phyloP scores from a whole-genome alignment of 1,284 basidiomycete genomes.

The Irpex sp. region DNA sequence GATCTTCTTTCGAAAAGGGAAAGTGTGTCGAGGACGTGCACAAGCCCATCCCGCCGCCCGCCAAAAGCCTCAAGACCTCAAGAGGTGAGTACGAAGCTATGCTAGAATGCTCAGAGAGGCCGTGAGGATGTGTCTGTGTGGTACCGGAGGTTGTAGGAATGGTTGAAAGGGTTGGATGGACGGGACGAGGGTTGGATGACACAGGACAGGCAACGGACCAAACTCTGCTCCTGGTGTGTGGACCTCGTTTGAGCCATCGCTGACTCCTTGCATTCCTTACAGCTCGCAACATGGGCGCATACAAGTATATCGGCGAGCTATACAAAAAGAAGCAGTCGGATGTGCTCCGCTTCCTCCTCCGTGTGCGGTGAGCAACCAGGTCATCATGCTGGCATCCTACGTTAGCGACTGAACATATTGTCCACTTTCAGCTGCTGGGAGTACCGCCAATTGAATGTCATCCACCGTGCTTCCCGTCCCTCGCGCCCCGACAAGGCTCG shows the following conservation, averaged over 20 bases:
- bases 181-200: constrained; percentile 23
- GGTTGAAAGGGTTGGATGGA: constrained; percentile 24
- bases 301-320: constrained; percentile 97
- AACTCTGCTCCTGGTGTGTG: not conserved
- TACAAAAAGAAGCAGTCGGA: constrained; percentile 97
- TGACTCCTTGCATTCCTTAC: constrained; percentile 10
- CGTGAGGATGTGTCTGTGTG: constrained; percentile 1
- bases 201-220: constrained; percentile 5
- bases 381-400: not conserved
- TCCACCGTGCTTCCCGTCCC: constrained; percentile 96
- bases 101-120: constrained; percentile 1
- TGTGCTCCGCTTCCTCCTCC: constrained; percentile 97
- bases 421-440: constrained; percentile 87
- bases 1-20: constrained; percentile 1
- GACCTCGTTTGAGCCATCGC: constrained; percentile 3
- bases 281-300: constrained; percentile 71
- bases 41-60: constrained; percentile 24
- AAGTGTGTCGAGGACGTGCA: constrained; percentile 13
- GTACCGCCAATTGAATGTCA: constrained; percentile 96
- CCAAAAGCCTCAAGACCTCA: constrained; percentile 29
- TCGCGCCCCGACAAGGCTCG: constrained; percentile 99
- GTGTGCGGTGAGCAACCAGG: constrained; percentile 74
- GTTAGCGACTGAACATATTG: not conserved
- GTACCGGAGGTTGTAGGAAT: constrained; percentile 16
- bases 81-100: constrained; percentile 24